These are phyloP conservation scores for Gossypium thurberi DNA, from an alignment of 345 rosid genomes.

Conservation along the genomic window DNA sequence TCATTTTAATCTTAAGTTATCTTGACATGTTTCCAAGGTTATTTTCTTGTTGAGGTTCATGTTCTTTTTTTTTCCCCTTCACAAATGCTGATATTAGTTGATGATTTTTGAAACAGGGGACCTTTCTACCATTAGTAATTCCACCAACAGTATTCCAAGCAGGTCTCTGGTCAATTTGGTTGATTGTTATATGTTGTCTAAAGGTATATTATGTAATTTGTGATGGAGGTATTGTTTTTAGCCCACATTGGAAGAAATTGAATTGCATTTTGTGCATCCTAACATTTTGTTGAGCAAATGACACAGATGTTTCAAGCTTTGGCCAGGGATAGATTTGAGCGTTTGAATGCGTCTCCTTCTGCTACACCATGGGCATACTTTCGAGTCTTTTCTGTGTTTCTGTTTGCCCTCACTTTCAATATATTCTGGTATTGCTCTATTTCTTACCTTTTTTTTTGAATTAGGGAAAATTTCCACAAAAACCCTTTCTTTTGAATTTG, in stretches of 20 bases:
- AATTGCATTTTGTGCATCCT: slow-evolving; percentile 3
- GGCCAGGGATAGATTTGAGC: slow-evolving; percentile 96
- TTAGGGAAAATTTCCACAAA: not conserved
- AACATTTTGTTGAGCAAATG: slow-evolving; percentile 7
- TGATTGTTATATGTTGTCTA: slow-evolving; percentile 73
- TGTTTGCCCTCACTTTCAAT: slow-evolving; percentile 70
- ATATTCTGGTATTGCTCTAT: slow-evolving; percentile 55
- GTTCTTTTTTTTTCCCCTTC: not conserved
- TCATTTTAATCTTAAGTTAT: not conserved
- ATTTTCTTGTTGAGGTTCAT: not conserved
- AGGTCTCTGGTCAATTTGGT: slow-evolving; percentile 87
- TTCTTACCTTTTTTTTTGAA: slow-evolving; percentile 7
- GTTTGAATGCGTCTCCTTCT: slow-evolving; percentile 92
- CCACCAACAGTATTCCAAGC: slow-evolving; percentile 81
- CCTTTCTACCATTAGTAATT: slow-evolving; percentile 84
- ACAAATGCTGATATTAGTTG: slow-evolving; percentile 3
- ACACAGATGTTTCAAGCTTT: slow-evolving; percentile 92
- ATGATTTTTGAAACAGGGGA: slow-evolving; percentile 52
- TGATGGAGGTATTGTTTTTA: slow-evolving; percentile 15
- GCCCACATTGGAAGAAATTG: slow-evolving; percentile 8
- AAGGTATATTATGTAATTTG: slow-evolving; percentile 48
- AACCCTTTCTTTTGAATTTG: not conserved
- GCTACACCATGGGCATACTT: slow-evolving; percentile 83
- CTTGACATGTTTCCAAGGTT: not conserved
- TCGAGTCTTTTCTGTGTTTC: slow-evolving; percentile 76